Evolutionary conservation across 148 eudicot species (phyloP).

Genomic region (Gaultheria prostrata): DNA sequence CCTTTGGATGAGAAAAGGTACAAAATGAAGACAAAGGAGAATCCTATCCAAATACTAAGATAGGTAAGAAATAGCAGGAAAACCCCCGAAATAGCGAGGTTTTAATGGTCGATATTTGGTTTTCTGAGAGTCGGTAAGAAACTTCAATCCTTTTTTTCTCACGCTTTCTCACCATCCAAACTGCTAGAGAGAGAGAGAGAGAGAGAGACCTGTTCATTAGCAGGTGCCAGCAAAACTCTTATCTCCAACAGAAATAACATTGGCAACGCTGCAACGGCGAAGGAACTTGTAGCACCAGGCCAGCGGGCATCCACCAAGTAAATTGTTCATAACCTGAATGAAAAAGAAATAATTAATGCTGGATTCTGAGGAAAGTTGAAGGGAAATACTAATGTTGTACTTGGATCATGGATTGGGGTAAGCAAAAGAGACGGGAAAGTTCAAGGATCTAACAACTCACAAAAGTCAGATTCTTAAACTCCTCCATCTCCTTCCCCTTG

Average conservation of each 20-base stretch:
- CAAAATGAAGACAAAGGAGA: background rate
- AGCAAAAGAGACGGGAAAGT: background rate
- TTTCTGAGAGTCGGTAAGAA: background rate
- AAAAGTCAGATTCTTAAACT: background rate
- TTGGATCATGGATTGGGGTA: background rate
- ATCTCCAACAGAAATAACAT: conserved; percentile 62
- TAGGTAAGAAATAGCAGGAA: background rate
- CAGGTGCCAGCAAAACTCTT: conserved; percentile 77
- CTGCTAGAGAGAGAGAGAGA: background rate
- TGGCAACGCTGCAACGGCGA: conserved; percentile 56
- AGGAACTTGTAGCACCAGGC: conserved; percentile 56
- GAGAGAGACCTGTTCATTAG: conserved; percentile 53
- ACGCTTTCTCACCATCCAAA: conserved; percentile 2
- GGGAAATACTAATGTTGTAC: background rate
- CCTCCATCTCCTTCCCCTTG: background rate
- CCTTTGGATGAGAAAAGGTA: background rate
- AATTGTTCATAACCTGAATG: conserved; percentile 32
- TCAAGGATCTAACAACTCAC: background rate
- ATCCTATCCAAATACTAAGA: background rate
- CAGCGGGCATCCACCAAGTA: conserved; percentile 42
- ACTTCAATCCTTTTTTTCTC: background rate
- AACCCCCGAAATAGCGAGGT: too few relatives aligned
- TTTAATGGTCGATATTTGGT: background rate
- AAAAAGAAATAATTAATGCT: background rate
- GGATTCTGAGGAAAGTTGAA: background rate